A percentile compares a stretch with the other conserved stretches of the same genome.
Evolutionary conservation across 768 basidiomycete genomes (phyloP).

Genomic region (Kwoniella botswanensis): DNA sequence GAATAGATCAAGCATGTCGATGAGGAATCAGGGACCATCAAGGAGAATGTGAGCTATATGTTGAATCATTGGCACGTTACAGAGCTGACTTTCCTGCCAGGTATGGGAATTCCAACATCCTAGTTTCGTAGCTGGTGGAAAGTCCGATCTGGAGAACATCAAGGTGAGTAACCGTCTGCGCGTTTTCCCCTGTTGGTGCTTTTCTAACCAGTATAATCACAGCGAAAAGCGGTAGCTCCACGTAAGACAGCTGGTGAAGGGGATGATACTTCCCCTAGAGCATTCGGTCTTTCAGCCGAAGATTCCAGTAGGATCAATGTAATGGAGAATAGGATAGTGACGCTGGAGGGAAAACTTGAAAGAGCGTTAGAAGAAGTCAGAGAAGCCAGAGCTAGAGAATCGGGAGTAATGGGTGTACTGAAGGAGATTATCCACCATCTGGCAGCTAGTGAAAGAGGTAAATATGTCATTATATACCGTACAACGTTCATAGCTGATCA

Average conservation of each 20-base stretch:
- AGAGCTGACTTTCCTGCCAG: slow-evolving; percentile 1
- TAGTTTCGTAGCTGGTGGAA: slow-evolving; percentile 48
- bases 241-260: slow-evolving; percentile 34
- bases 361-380: slow-evolving; percentile 45
- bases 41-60: slow-evolving; percentile 36
- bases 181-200: not conserved
- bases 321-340: slow-evolving; percentile 42
- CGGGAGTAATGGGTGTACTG: slow-evolving; percentile 39
- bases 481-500: slow-evolving; percentile 4
- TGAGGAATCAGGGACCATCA: slow-evolving; percentile 48
- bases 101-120: slow-evolving; percentile 56
- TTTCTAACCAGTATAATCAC: not conserved
- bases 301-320: slow-evolving; percentile 37
- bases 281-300: slow-evolving; percentile 25
- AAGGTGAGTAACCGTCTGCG: slow-evolving; percentile 35
- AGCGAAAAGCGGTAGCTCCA: slow-evolving; percentile 50
- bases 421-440: slow-evolving; percentile 48
- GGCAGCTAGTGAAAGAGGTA: slow-evolving; percentile 31
- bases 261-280: slow-evolving; percentile 31
- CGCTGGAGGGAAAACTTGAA: slow-evolving; percentile 41
- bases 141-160: slow-evolving; percentile 48
- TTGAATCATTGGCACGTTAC: slow-evolving; percentile 7
- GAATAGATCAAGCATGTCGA: slow-evolving; percentile 51
- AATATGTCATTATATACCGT: slow-evolving; percentile 5
- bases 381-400: slow-evolving; percentile 44